Conservation (phyloP, 1,139 yeast species). For the Yamadazyma jaroonii region DNA sequence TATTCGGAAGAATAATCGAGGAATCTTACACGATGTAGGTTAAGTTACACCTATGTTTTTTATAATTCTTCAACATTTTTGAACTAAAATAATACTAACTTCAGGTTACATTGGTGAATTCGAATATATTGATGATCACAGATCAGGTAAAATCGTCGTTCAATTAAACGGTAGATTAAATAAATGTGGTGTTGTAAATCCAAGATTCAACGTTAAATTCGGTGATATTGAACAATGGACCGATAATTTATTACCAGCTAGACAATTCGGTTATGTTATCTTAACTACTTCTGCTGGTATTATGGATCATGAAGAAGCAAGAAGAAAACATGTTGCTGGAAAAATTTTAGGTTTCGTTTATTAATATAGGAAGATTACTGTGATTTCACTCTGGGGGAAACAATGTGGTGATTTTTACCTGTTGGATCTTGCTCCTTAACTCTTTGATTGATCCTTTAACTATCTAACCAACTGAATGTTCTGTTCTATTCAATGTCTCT, state of each 20-base stretch:
- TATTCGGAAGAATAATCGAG: constrained; percentile 80
- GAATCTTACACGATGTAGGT: constrained; percentile 72
- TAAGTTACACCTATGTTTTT: constrained; percentile 42
- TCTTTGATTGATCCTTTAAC: too few species aligned
- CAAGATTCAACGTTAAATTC: constrained; percentile 95
- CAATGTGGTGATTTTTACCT: too few species aligned
- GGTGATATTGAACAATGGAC: constrained; percentile 97
- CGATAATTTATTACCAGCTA: constrained; percentile 94
- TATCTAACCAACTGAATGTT: too few species aligned
- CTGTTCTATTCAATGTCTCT: too few species aligned
- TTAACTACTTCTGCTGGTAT: constrained; percentile 99
- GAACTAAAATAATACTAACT: too few species aligned
- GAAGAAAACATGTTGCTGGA: constrained; percentile 99
- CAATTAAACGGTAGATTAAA: constrained; percentile 97
- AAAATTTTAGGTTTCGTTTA: constrained; percentile 96
- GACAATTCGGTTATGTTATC: constrained; percentile 97
- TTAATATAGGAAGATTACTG: constrained; percentile 41
- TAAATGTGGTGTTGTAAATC: constrained; percentile 98
- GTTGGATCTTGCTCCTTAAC: too few species aligned
- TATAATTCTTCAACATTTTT: constrained; percentile 69
- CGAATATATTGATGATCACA: constrained; percentile 98
- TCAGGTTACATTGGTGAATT: constrained; percentile 88
- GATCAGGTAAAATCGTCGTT: constrained; percentile 96
- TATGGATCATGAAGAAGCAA: constrained; percentile 99
- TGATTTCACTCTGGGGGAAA: too few species aligned